These are phyloP conservation scores for Theobroma cacao DNA, from an alignment of 345 rosid species.

Conservation along the genomic window DNA sequence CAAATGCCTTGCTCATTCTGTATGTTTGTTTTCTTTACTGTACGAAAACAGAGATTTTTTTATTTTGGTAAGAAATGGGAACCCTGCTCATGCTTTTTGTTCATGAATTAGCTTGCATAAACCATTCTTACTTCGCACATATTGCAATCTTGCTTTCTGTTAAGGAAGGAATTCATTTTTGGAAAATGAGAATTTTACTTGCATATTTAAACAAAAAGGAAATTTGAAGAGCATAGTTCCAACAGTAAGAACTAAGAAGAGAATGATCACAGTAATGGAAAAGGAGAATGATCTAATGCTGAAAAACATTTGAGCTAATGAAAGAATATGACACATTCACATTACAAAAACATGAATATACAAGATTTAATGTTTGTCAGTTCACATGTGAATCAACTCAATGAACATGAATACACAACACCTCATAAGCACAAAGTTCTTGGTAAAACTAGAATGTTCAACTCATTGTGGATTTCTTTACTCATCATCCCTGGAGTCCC, in stretches of 20 bases:
- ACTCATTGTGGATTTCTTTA: neutral
- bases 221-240: neutral
- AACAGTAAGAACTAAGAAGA: neutral
- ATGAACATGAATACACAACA: neutral
- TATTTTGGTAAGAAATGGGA: too few relatives aligned
- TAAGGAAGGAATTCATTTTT: neutral
- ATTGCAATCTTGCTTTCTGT: neutral
- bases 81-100: neutral
- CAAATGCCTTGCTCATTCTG: neutral
- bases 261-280: neutral
- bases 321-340: neutral
- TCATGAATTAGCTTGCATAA: neutral
- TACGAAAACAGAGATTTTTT: neutral
- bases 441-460: neutral
- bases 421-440: neutral
- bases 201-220: neutral
- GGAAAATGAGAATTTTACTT: neutral
- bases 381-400: neutral
- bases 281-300: neutral
- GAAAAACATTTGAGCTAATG: neutral
- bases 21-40: neutral
- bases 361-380: neutral
- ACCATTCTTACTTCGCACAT: neutral
- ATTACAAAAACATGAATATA: neutral
- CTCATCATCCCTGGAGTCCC: neutral